A percentile compares a stretch with the other conserved stretches of the same genome.
phyloP scores from a whole-genome alignment of 2,329 filamentous ascomycete species.

The Pseudogymnoascus sp. region DNA sequence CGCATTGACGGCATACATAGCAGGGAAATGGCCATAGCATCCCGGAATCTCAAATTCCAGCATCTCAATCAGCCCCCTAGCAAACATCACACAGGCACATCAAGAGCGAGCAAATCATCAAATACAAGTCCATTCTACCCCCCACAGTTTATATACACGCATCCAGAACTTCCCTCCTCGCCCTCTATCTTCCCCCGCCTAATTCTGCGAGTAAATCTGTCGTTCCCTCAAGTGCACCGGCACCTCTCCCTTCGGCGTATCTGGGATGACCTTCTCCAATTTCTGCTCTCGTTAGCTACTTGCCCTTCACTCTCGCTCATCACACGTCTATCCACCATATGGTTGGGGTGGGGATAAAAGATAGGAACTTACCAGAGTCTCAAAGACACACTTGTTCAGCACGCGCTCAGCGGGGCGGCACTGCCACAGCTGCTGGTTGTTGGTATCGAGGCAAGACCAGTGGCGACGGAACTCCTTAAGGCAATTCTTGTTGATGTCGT shows the following conservation, averaged over 20 bases:
- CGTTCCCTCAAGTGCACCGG: constrained; percentile 66
- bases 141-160: background rate
- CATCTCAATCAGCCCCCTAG: background rate
- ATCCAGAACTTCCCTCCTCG: background rate
- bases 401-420: constrained; percentile 82
- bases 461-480: constrained; percentile 84
- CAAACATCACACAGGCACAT: background rate
- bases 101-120: background rate
- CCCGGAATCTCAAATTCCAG: too few species aligned
- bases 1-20: background rate
- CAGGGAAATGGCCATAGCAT: background rate
- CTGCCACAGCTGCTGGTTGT: constrained; percentile 97
- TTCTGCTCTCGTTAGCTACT: constrained; percentile 43
- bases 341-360: background rate
- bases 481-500: constrained; percentile 94
- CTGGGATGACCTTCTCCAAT: constrained; percentile 73
- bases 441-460: constrained; percentile 92
- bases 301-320: background rate
- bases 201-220: constrained; percentile 39
- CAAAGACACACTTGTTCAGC: constrained; percentile 90
- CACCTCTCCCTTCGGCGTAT: constrained; percentile 58
- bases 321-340: background rate
- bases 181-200: background rate
- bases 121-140: background rate
- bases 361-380: constrained; percentile 69